Percentiles rank a stretch among this genome's conserved stretches.
Evolutionary conservation across 345 rosid species (phyloP).

Genomic region (Physaria fendleri): DNA sequence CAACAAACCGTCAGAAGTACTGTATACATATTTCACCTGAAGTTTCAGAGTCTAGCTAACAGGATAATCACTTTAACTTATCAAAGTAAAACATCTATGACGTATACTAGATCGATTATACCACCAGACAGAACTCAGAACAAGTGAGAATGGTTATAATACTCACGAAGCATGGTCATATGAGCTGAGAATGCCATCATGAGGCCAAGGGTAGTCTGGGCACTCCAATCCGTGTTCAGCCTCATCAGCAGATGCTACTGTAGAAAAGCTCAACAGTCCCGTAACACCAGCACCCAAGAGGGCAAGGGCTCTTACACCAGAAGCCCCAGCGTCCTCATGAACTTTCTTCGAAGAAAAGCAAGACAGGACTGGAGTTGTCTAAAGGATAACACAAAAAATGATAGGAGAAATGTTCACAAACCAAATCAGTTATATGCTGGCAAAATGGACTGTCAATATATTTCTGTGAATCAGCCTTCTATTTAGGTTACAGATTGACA

Average conservation of each 20-base stretch:
- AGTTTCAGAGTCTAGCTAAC: neutral
- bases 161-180: conserved; percentile 99
- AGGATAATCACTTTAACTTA: neutral
- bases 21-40: neutral
- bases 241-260: conserved; percentile 90
- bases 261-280: conserved; percentile 68
- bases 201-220: conserved; percentile 99
- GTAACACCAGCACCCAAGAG: conserved; percentile 87
- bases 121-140: neutral
- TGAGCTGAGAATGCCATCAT: conserved; percentile 90
- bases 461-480: no score
- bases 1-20: conserved; percentile 15
- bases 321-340: conserved; percentile 52
- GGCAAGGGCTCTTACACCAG: conserved; percentile 55
- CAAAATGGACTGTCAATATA: neutral
- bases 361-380: conserved; percentile 56
- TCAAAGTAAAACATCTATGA: neutral
- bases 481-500: neutral
- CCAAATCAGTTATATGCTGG: neutral
- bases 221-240: conserved; percentile 90
- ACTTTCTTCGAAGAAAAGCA: conserved; percentile 63
- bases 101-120: no score
- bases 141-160: neutral
- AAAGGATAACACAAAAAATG: no score
- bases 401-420: no score